A percentile compares a stretch with the other conserved stretches of the same genome.
phyloP scores from a whole-genome alignment of 2,329 filamentous ascomycete genomes.

The Aspergillus pseudoviridinutans region DNA sequence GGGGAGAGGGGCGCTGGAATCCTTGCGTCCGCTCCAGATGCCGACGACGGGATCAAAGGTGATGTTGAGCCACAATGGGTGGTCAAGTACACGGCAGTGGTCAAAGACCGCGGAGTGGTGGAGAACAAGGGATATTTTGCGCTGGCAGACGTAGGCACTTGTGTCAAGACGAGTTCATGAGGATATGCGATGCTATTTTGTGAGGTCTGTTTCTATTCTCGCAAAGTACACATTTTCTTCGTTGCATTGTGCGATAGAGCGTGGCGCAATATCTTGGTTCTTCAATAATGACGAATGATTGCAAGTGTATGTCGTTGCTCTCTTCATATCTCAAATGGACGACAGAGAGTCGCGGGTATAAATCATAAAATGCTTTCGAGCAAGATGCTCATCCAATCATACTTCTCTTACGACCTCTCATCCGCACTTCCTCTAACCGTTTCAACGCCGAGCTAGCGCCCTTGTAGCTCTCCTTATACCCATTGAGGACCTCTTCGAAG shows the following conservation, averaged over 20 bases:
- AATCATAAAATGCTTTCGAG: conserved; percentile 8
- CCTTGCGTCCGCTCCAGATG: conserved; percentile 57
- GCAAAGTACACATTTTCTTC: not conserved
- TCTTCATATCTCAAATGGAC: not conserved
- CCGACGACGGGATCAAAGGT: conserved; percentile 60
- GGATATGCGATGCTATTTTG: conserved; percentile 6
- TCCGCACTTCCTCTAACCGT: conserved; percentile 83
- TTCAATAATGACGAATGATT: conserved; percentile 6
- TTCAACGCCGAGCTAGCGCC: conserved; percentile 70
- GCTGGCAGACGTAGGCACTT: conserved; percentile 64
- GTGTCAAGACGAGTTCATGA: conserved; percentile 31
- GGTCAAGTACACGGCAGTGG: conserved; percentile 93
- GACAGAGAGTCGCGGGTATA: conserved; percentile 6
- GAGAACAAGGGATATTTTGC: conserved; percentile 99
- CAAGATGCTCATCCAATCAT: conserved; percentile 72
- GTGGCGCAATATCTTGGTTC: not conserved
- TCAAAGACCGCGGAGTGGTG: conserved; percentile 88
- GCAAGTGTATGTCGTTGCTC: conserved; percentile 2
- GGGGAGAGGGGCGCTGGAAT: conserved; percentile 70
- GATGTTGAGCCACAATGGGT: conserved; percentile 90
- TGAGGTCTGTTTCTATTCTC: conserved; percentile 4
- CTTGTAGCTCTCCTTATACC: conserved; percentile 72
- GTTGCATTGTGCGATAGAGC: not conserved
- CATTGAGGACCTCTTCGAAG: conserved; percentile 68
- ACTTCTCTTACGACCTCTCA: conserved; percentile 92